Evolutionary conservation across 1,284 basidiomycete genomes (phyloP).

Genomic region (Apiotrichum akiyoshidainum): DNA sequence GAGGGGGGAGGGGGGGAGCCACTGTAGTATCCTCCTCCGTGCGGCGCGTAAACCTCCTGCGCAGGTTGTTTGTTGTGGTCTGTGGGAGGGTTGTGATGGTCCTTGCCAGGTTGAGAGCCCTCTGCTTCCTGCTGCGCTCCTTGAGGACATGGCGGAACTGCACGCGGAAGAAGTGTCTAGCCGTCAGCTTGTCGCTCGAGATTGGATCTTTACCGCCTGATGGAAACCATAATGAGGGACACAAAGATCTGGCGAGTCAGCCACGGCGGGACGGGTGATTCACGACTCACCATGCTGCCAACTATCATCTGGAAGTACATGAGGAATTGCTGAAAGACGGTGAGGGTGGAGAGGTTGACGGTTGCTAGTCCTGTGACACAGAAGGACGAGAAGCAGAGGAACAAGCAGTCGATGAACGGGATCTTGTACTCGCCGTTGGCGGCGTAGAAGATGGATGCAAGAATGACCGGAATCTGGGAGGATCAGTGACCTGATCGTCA

Average conservation of each 20-base stretch:
- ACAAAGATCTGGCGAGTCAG: constrained; percentile 36
- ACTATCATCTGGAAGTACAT: constrained; percentile 51
- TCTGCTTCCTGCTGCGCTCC: constrained; percentile 41
- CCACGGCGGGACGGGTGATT: not conserved
- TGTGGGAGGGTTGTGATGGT: constrained; percentile 35
- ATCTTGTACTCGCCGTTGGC: constrained; percentile 47
- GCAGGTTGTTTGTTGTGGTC: constrained; percentile 24
- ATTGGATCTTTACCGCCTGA: constrained; percentile 33
- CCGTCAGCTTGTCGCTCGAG: not conserved
- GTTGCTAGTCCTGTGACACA: constrained; percentile 56
- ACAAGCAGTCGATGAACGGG: constrained; percentile 54
- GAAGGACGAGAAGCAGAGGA: constrained; percentile 54
- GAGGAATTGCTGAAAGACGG: constrained; percentile 54
- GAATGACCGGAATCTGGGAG: constrained; percentile 50
- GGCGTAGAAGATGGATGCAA: constrained; percentile 53
- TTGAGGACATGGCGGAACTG: constrained; percentile 68
- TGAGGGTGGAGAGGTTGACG: constrained; percentile 52
- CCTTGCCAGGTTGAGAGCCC: constrained; percentile 26
- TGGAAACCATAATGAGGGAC: constrained; percentile 50
- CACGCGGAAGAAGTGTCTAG: constrained; percentile 69
- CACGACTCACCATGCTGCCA: constrained; percentile 44
- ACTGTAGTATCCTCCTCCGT: not conserved
- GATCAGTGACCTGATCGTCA: not conserved
- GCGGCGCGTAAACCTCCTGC: constrained; percentile 27
- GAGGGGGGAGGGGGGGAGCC: not conserved